Conservation (phyloP, 805 yeast species). For the Yarrowia sp. region DNA sequence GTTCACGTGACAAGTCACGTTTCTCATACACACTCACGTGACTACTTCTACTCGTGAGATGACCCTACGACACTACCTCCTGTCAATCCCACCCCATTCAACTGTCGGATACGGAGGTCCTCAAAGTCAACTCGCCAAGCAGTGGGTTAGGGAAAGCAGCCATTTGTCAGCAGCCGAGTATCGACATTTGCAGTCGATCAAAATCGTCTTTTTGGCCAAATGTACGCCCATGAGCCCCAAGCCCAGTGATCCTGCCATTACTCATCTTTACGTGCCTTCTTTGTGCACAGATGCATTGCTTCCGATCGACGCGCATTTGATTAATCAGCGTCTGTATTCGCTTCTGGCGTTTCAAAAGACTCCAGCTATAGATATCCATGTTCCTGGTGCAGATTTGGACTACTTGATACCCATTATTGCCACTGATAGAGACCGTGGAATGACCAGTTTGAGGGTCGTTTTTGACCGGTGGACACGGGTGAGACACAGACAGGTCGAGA, state of each 20-base stretch:
- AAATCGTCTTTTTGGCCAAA: background rate
- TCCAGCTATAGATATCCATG: background rate
- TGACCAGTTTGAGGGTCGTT: background rate
- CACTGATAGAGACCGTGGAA: background rate
- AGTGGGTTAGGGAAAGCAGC: background rate
- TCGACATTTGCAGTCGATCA: background rate
- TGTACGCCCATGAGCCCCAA: slow-evolving; percentile 2
- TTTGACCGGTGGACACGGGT: slow-evolving; percentile 6
- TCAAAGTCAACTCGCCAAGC: background rate
- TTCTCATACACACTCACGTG: too few relatives aligned
- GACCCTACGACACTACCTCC: background rate
- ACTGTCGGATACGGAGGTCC: background rate
- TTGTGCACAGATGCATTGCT: background rate
- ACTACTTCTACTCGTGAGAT: too few relatives aligned
- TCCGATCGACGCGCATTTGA: slow-evolving; percentile 5
- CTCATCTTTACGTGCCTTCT: background rate
- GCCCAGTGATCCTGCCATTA: background rate
- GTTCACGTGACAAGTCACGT: background rate
- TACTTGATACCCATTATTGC: background rate
- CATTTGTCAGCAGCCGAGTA: background rate
- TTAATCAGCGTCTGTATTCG: slow-evolving; percentile 5
- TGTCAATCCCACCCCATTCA: background rate
- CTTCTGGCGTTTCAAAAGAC: background rate
- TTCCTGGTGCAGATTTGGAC: background rate
- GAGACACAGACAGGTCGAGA: background rate